Evolutionary conservation across 208 protist genomes (phyloP).

Genomic region (Angomonas deanei): DNA sequence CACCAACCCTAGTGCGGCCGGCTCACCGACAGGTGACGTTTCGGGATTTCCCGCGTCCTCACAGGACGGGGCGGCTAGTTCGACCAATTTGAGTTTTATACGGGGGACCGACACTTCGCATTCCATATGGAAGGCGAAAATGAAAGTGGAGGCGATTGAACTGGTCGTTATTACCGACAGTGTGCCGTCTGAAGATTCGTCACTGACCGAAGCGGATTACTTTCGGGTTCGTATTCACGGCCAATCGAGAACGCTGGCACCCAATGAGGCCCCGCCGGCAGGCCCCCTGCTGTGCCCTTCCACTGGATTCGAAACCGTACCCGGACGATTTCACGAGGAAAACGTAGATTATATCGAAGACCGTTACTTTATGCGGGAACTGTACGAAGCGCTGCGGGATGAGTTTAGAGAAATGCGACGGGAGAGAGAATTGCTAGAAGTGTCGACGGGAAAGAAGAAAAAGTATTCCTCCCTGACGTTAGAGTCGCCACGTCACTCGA

Average conservation of each 20-base stretch:
- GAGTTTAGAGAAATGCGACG: constrained; percentile 42
- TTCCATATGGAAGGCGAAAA: constrained; percentile 56
- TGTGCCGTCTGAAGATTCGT: constrained; percentile 40
- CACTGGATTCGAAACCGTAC: constrained; percentile 16
- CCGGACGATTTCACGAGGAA: constrained; percentile 26
- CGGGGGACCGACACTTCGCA: constrained; percentile 11
- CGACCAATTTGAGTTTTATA: constrained; percentile 9
- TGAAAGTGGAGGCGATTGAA: constrained; percentile 56
- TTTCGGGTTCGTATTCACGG: constrained; percentile 59
- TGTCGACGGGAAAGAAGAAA: constrained; percentile 16
- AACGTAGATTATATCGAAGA: constrained; percentile 50
- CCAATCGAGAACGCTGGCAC: constrained; percentile 24
- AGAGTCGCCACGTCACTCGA: constrained; percentile 36
- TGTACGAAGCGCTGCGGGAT: constrained; percentile 64
- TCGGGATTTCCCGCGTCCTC: background rate
- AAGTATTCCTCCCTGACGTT: constrained; percentile 26
- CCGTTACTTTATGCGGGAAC: constrained; percentile 43
- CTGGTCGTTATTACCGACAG: constrained; percentile 36
- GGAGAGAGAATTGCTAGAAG: constrained; percentile 31
- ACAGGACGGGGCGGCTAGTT: background rate
- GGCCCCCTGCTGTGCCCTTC: constrained; percentile 44
- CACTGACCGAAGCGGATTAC: constrained; percentile 48
- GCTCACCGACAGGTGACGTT: constrained; percentile 2
- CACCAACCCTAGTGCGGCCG: background rate
- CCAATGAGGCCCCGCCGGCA: constrained; percentile 27